A percentile compares a stretch with the other conserved stretches of the same genome.
These are phyloP conservation scores for Protomyces lactucae-debilis DNA, from an alignment of 1,139 yeast species.

Conservation along the genomic window DNA sequence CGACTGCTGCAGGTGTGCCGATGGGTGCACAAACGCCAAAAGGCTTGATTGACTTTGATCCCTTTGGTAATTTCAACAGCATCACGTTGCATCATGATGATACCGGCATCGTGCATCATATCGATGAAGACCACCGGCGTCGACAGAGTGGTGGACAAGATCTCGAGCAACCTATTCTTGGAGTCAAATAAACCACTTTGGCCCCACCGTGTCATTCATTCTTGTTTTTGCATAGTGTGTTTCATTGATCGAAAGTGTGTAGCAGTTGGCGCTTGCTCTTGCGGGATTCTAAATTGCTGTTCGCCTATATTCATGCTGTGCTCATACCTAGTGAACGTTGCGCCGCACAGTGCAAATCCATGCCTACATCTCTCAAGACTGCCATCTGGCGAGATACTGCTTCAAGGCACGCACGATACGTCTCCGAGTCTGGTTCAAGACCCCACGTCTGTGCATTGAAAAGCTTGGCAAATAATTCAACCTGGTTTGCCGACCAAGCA, in stretches of 20 bases:
- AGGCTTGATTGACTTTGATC: conserved; percentile 50
- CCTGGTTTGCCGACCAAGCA: conserved; percentile 12
- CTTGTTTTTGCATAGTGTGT: neutral
- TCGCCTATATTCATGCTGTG: neutral
- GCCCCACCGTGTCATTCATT: neutral
- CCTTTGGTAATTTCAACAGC: conserved; percentile 82
- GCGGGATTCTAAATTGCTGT: too few relatives aligned
- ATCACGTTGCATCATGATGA: conserved; percentile 69
- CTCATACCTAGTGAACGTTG: neutral
- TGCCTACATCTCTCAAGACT: conserved; percentile 60
- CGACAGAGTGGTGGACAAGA: conserved; percentile 12
- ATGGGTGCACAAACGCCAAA: conserved; percentile 37
- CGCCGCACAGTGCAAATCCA: conserved; percentile 59
- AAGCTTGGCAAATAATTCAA: conserved; percentile 47
- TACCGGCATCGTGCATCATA: conserved; percentile 25
- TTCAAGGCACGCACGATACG: conserved; percentile 50
- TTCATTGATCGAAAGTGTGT: neutral
- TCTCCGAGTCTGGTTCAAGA: conserved; percentile 49
- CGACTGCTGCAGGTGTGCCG: conserved; percentile 40
- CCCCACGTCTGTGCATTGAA: conserved; percentile 68
- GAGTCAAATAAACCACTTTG: neutral
- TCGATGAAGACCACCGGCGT: conserved; percentile 23
- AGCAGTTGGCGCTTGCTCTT: neutral
- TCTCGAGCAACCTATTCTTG: neutral
- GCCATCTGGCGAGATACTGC: conserved; percentile 58